Evolutionary conservation across 1,284 basidiomycete genomes (phyloP), one percentile per base, ranked within the genome.

Genomic region (Rhodotorula sp.): DNA sequence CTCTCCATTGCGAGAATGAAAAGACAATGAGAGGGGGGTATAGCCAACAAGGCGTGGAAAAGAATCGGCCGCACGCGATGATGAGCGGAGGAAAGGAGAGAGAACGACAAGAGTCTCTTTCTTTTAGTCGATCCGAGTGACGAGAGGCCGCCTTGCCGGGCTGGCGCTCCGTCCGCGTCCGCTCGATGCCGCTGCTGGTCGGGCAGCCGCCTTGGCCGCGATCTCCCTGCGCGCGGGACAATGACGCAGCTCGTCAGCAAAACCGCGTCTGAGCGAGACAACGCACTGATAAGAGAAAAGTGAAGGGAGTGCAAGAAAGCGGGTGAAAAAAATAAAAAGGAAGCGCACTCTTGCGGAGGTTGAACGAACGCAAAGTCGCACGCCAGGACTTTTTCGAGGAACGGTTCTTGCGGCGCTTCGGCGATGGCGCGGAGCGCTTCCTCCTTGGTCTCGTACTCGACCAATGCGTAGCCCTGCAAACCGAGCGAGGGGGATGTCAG

Each of bases 281-380:
- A 29, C 29, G 29, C 29, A 29, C 29, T 29, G 29, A 29, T 29
- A 29, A 29, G 29, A 29, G 29, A 29, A 29, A 29, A 29, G 29
- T 29, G 29, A 29, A 29, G 29, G 29, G 29, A 29, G 29, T 29
- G 29, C 29, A 29, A 29, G 23, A 26, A 21, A 16, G 46, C 5
- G n/a, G 4, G 26, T 26, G n/a, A 49, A 21, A 7, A 12, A 14
- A 31, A 4, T 5, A 20, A 7, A 16, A 16, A 5, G 6, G 21
- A 18, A n/a, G 29, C 6, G 56, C 16, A 74, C 72, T 56, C 70
- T 26, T 64, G 88, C 58, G 93, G 92, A 34, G 93, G 92, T 58
- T 93, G 87, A 49, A 97, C 90, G 80, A 99, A 99, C 0, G 92
- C 95, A 81, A 94, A 99, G 80, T 98, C 96, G 78, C 94, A 96